These are phyloP conservation scores for Musa acuminata DNA, from an alignment of 176 grass and related monocot species.

Conservation along the genomic window DNA sequence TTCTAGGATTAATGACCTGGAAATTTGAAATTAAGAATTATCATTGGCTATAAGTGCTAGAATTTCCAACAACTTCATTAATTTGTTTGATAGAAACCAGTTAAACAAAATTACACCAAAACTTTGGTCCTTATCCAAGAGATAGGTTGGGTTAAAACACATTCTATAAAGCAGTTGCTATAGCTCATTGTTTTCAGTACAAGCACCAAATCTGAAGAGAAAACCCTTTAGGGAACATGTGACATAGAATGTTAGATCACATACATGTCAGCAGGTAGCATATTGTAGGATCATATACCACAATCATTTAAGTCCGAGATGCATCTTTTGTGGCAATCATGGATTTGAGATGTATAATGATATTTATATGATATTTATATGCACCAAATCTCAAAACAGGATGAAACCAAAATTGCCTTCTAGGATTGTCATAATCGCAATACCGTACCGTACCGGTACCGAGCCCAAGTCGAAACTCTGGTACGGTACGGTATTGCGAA, in stretches of 20 bases:
- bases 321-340: background rate
- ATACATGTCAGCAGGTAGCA: background rate
- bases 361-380: background rate
- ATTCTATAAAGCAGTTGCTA: too few species aligned
- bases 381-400: background rate
- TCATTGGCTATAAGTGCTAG: background rate
- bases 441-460: too few species aligned
- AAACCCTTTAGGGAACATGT: background rate
- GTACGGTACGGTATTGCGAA: too few species aligned
- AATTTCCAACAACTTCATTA: background rate
- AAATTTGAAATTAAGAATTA: background rate
- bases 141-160: too few species aligned
- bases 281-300: too few species aligned
- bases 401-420: background rate
- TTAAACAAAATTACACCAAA: background rate
- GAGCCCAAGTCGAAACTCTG: too few species aligned
- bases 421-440: background rate
- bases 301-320: background rate
- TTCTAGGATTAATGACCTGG: constrained; percentile 65
- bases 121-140: too few species aligned
- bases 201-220: background rate
- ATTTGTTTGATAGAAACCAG: background rate
- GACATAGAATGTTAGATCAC: background rate
- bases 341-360: background rate
- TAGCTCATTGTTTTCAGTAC: too few species aligned